Evolutionary conservation across 495 filamentous ascomycete species (phyloP), one percentile per base, ranked within the genome.

Genomic region (Lasiosphaeria ovina): DNA sequence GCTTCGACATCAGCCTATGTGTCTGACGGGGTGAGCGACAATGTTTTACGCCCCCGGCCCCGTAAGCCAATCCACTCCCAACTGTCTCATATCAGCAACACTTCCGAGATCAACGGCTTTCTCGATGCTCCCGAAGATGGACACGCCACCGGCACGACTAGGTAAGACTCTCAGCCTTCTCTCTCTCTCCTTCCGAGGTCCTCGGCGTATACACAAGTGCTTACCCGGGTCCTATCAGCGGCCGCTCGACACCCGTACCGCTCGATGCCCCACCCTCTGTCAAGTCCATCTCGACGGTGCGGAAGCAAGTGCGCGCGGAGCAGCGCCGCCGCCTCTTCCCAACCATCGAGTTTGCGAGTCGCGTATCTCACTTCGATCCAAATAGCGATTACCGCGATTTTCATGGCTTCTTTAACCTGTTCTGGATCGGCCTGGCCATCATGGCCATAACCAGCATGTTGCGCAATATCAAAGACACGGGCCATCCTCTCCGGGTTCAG

Each of bases 281-380:
- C 35, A 85, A 90, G 61, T 92, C 91, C 36, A 89, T 96, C 63
- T 94, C 91, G 42, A 86, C 86, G 16, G 92, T 88, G 14, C 85
- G 91, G 62, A 91, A 91, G 72, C 90, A 97, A 64, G 85, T 91
- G 45, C 87, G 93, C 66, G 91, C 91, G 44, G 84, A 90, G 70
- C 83, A 87, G 49, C 86, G 89, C 62, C 89, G 85, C 59, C 87
- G 94, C 65, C 77, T 98, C 40, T 98, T 98, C 71, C 94, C 96
- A n/a, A 96, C 91, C 6, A 90, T 96, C 66, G 89, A 96, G 68
- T 98, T 93, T 77, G 83, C 90, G 10, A 87, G 88, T n/a, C 87
- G 94, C 36, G 90, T 97, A 16, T 97, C 93, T 8, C 93, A 98
- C 72, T 97, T 98, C 74, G 94, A 98, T 73, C 91, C 91, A 12